Evolutionary conservation across 2,329 filamentous ascomycete species (phyloP).

Genomic region (Colletotrichum sansevieriae): DNA sequence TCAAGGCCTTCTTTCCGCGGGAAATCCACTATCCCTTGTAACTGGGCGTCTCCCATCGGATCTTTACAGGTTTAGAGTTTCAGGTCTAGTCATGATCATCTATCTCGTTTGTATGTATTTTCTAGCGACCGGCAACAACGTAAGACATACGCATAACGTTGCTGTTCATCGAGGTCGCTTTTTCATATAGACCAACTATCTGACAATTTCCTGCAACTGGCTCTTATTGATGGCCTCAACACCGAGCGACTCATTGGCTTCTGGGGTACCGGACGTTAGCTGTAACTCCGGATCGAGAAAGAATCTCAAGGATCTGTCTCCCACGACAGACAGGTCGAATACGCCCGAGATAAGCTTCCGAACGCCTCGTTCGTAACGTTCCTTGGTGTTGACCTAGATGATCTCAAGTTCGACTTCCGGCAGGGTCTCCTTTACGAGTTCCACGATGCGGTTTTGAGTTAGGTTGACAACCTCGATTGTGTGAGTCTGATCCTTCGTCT

Average conservation of each 20-base stretch:
- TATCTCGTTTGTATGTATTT: neutral
- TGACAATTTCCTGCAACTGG: constrained; percentile 10
- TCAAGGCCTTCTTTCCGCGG: too few species aligned
- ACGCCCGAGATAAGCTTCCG: constrained; percentile 16
- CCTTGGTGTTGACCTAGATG: constrained; percentile 16
- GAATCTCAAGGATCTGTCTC: neutral
- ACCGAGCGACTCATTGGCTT: constrained; percentile 21
- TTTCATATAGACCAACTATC: constrained; percentile 15
- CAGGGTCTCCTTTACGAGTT: too few species aligned
- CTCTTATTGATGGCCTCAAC: constrained; percentile 11
- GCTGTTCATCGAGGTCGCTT: neutral
- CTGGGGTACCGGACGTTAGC: constrained; percentile 1
- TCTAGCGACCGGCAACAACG: neutral
- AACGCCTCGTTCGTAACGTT: constrained; percentile 24
- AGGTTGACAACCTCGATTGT: too few species aligned
- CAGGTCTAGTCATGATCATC: neutral
- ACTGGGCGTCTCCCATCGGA: neutral
- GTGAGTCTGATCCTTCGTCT: too few species aligned
- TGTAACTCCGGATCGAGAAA: constrained; percentile 12
- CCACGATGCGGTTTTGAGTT: too few species aligned
- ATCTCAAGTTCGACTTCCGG: too few species aligned
- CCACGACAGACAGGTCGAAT: constrained; percentile 18
- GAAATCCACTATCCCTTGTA: too few species aligned
- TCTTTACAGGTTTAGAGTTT: constrained; percentile 1
- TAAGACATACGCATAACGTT: constrained; percentile 4